Evolutionary conservation across 208 protist species (phyloP).

Genomic region (Trypanosoma melophagium): DNA sequence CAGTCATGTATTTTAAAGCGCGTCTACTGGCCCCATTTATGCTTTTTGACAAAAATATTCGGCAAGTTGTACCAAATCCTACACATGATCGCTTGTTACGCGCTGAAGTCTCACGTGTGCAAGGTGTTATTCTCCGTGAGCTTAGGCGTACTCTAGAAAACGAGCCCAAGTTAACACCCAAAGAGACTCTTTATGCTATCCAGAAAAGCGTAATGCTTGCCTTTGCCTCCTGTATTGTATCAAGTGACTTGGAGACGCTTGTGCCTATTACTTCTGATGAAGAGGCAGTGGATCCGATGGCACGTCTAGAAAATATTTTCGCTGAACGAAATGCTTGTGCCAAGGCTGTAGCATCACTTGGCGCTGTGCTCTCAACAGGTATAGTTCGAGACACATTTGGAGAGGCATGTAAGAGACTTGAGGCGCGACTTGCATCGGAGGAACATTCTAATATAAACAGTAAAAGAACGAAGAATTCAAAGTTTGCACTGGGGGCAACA

Average conservation of each 20-base stretch:
- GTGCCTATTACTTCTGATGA: conserved; percentile 29
- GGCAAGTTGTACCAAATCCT: conserved; percentile 49
- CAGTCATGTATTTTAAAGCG: conserved; percentile 37
- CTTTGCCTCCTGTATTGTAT: conserved; percentile 43
- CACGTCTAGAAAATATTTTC: conserved; percentile 47
- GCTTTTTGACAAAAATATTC: conserved; percentile 43
- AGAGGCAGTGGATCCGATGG: conserved; percentile 34
- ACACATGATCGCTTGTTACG: conserved; percentile 38
- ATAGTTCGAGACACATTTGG: conserved; percentile 33
- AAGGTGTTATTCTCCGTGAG: conserved; percentile 43
- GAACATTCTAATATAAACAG: conserved; percentile 19
- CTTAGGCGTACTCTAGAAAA: conserved; percentile 33
- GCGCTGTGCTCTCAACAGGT: conserved; percentile 51
- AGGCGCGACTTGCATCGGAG: conserved; percentile 39
- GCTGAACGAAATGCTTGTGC: conserved; percentile 40
- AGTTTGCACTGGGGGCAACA: conserved; percentile 41
- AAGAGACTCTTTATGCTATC: conserved; percentile 52
- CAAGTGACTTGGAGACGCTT: conserved; percentile 21
- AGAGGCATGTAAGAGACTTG: conserved; percentile 32
- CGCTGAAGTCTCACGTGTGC: conserved; percentile 40
- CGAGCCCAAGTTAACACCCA: conserved; percentile 36
- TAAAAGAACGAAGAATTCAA: conserved; percentile 30
- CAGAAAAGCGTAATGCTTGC: conserved; percentile 46
- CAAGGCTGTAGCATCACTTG: conserved; percentile 40
- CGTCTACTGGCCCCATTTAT: conserved; percentile 55